A percentile compares a stretch with the other conserved stretches of the same genome.
These are phyloP conservation scores for Tulasnella sp. DNA, from an alignment of 768 basidiomycete genomes.

Conservation along the genomic window DNA sequence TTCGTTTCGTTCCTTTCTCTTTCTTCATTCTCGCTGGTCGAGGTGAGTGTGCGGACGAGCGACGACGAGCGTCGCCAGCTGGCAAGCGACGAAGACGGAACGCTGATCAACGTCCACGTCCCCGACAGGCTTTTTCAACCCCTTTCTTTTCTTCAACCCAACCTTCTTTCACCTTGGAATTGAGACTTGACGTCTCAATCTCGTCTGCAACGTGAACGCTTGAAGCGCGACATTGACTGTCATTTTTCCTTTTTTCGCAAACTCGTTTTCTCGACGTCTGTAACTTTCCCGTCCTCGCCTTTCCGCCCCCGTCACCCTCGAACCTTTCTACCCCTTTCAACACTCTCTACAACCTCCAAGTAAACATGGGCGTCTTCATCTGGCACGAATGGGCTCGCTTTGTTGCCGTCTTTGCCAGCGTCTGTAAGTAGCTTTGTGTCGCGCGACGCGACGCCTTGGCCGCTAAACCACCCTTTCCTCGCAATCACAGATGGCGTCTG, in stretches of 20 bases:
- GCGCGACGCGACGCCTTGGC: background rate
- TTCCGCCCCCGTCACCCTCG: slow-evolving; percentile 37
- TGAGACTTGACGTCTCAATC: slow-evolving; percentile 24
- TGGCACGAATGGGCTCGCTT: slow-evolving; percentile 80
- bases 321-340: slow-evolving; percentile 20
- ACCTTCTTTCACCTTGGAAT: slow-evolving; percentile 5
- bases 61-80: background rate
- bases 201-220: slow-evolving; percentile 11
- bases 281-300: slow-evolving; percentile 31
- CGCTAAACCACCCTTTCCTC: slow-evolving; percentile 1
- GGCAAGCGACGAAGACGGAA: too few species aligned
- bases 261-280: slow-evolving; percentile 5
- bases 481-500: slow-evolving; percentile 66
- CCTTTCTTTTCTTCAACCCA: background rate
- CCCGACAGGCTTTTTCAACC: background rate
- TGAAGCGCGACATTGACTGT: slow-evolving; percentile 31
- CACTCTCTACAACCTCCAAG: slow-evolving; percentile 34
- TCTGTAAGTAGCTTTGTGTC: slow-evolving; percentile 58
- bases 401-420: slow-evolving; percentile 66
- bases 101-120: background rate
- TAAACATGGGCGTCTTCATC: slow-evolving; percentile 73
- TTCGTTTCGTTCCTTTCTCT: background rate
- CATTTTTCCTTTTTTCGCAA: background rate
- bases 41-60: background rate
- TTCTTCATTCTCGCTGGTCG: slow-evolving; percentile 29